phyloP scores from a whole-genome alignment of 495 filamentous ascomycete species.

The Endocarpon pusillum region DNA sequence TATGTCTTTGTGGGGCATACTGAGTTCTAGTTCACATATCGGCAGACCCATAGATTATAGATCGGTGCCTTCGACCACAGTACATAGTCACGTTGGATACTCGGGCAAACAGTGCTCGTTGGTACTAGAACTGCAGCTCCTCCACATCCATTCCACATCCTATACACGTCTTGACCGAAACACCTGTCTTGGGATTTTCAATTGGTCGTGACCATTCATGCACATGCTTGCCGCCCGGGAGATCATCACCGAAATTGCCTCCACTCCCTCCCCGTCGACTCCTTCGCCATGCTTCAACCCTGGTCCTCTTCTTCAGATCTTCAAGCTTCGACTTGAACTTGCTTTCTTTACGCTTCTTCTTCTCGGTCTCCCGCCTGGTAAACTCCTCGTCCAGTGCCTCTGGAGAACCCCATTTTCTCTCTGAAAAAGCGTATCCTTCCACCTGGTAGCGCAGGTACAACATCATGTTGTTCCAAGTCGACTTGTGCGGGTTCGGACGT shows the following conservation, averaged over 20 bases:
- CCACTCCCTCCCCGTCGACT: slow-evolving; percentile 35
- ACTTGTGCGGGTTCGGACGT: slow-evolving; percentile 85
- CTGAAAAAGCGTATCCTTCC: slow-evolving; percentile 72
- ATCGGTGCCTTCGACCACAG: no score
- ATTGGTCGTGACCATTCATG: slow-evolving; percentile 83
- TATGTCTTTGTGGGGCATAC: no score
- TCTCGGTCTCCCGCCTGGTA: slow-evolving; percentile 57
- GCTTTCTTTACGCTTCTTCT: slow-evolving; percentile 74
- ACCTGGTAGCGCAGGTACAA: slow-evolving; percentile 86
- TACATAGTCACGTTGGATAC: no score
- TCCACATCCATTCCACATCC: slow-evolving; percentile 95
- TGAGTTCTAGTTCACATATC: no score
- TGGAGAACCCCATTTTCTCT: slow-evolving; percentile 70
- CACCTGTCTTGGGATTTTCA: slow-evolving; percentile 59
- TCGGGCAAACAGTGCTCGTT: no score
- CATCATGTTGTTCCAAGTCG: slow-evolving; percentile 97
- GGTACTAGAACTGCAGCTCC: slow-evolving; percentile 81
- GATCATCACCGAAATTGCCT: slow-evolving; percentile 58
- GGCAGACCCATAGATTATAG: no score
- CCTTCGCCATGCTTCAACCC: slow-evolving; percentile 75
- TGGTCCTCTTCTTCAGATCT: slow-evolving; percentile 82
- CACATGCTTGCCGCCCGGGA: slow-evolving; percentile 57
- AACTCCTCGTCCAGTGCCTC: slow-evolving; percentile 85
- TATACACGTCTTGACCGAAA: slow-evolving; percentile 67
- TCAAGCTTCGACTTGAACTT: slow-evolving; percentile 80